Base-by-base conservation (phyloP, 371 early-diverging fungal genomes). In the Saksenaea vasiformis region DNA sequence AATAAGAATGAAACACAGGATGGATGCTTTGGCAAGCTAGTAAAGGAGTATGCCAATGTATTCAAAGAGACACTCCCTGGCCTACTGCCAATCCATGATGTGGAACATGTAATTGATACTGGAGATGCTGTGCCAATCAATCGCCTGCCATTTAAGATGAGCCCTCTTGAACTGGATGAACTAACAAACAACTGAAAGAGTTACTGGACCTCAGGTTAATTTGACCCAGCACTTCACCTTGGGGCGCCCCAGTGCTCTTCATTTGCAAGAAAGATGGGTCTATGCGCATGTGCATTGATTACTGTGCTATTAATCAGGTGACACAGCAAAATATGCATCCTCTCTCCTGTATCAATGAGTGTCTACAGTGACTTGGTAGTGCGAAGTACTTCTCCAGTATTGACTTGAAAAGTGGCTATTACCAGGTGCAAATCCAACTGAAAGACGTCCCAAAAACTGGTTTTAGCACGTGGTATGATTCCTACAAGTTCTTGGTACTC, bases 221-320 rank as follows among this genome's bases (percentile, higher is more conserved):
- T 26, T 19, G 14, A 1, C 63, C 68, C 0, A 58, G 44, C 1
- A 19, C 62, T 0, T 82, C 84, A 0, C 81, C 85, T 0, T 72
- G 60, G 38, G 88, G 84, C 1, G 74, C 85, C 8, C 87, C 88
- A 11, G 71, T 85, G 1, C 58, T 87, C 3, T 87, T 88, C 67
- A 86, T 83, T 0, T 62, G 66, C 5, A 85, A 88, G 67, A 85
- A 86, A 44, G 79, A 83, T 36, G 86, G 87, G 3, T 19, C 61
- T 1, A 9, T 85, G 26, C 72, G 80, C 0, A 58, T 84, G 51
- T 83, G 76, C 58, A 59, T 74, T 2, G 71, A 78, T 38, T 74
- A 72, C 37, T 58, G 35, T 24, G 10, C 26, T 44, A 19, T 44
- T 44, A 59, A 59, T 19, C 43, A 35, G 26, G 43, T 59, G 2